A percentile compares a stretch with the other conserved stretches of the same genome.
These are phyloP conservation scores for Halophytophthora batemanensis DNA, from an alignment of 352 stramenopile genomes.

Conservation along the genomic window DNA sequence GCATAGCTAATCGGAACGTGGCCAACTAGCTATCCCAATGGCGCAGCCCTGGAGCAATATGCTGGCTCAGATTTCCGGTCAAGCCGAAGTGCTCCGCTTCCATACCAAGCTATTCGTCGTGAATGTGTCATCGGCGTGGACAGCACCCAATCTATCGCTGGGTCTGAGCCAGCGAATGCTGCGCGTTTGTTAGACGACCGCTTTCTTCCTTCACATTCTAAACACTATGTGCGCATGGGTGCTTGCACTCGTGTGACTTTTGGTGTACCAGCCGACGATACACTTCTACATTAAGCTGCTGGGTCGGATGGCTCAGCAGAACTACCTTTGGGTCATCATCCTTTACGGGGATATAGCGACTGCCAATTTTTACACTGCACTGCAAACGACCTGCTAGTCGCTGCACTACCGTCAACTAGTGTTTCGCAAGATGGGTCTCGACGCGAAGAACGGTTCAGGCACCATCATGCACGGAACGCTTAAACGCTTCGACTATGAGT, in stretches of 20 bases:
- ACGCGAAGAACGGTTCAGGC: not conserved
- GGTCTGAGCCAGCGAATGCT: slow-evolving; percentile 17
- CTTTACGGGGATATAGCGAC: slow-evolving; percentile 24
- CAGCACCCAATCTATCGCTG: slow-evolving; percentile 16
- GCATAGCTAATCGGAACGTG: too few relatives aligned
- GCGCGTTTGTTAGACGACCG: slow-evolving; percentile 16
- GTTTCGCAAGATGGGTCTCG: slow-evolving; percentile 11
- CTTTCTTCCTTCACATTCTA: slow-evolving; percentile 32
- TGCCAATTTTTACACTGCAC: slow-evolving; percentile 23
- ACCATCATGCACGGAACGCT: slow-evolving; percentile 2
- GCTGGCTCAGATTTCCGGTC: slow-evolving; percentile 10
- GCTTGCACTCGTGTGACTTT: slow-evolving; percentile 27
- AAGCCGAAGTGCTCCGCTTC: slow-evolving; percentile 13
- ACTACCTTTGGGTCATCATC: slow-evolving; percentile 15
- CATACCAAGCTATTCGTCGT: slow-evolving; percentile 16
- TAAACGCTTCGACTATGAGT: slow-evolving; percentile 10
- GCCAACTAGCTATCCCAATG: slow-evolving; percentile 2
- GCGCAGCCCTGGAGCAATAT: slow-evolving; percentile 1
- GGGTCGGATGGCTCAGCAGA: slow-evolving; percentile 30
- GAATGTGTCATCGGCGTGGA: slow-evolving; percentile 19
- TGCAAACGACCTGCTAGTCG: slow-evolving; percentile 26
- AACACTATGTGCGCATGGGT: slow-evolving; percentile 22
- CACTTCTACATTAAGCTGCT: slow-evolving; percentile 26
- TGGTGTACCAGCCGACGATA: slow-evolving; percentile 25
- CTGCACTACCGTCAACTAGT: slow-evolving; percentile 24